Evolutionary conservation across 371 early-diverging fungal species (phyloP), one percentile per base, ranked within the genome.

Genomic region (Mucor saturninus): DNA sequence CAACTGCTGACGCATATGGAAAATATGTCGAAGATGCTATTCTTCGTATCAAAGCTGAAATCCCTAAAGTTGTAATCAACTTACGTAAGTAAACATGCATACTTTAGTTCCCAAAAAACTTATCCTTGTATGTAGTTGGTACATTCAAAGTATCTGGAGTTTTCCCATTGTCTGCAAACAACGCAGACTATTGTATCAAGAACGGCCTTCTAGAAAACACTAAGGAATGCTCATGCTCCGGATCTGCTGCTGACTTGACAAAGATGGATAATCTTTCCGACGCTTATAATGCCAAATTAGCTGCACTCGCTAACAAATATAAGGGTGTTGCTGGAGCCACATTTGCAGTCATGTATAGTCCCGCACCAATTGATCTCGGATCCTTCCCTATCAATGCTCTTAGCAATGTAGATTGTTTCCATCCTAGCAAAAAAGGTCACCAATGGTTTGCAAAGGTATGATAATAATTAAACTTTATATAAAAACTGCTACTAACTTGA

Each of bases 61-160:
- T 72, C n/a, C 72, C 72, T 11, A 72, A 65, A n/a, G 45, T 42
- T n/a, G 56, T 72, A 32, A 61, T 72, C 2, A 72, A 72, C 40
- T 52, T 72, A 50, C 26, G 72, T 68, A 59, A 68, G 58, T 21
- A 0, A 21, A 21, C 21, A 21, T 21, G 21, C 21, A 52, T 59
- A 38, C 62, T 67, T 21, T 62, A 60, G 0, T 21, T 21, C 21
- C 21, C 21, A 21, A 21, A 21, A 21, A 21, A 21, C 21, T 21
- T 1, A 21, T 21, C 21, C 21, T 21, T 21, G 21, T 21, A 21
- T 21, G 21, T 21, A 21, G 21, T 21, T 21, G 21, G 21, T 21
- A 21, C 21, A 21, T 21, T 21, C 21, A 21, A 21, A 31, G 71
- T 71, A 3, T 67, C 60, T 14, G 61, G 54, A 4, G 57, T 71